Evolutionary conservation across 2,329 filamentous ascomycete species (phyloP).

Genomic region (Helicocarpus griseus): DNA sequence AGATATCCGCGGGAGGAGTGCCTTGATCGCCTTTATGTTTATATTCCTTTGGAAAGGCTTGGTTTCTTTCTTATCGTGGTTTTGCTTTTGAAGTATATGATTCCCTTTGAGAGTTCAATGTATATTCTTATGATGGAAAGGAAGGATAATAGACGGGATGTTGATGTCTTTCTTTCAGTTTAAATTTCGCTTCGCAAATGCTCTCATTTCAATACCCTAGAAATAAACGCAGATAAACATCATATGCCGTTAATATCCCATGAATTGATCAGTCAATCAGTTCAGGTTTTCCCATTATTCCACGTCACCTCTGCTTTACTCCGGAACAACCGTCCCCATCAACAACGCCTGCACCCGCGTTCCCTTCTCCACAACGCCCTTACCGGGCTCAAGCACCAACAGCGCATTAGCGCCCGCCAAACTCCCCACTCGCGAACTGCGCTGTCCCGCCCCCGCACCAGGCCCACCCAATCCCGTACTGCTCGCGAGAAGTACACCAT

Average conservation of each 20-base stretch:
- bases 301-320: not conserved
- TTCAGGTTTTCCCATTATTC: not conserved
- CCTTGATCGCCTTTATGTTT: too few species aligned
- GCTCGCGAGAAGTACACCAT: constrained; percentile 61
- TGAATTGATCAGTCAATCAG: not conserved
- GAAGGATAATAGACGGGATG: too few species aligned
- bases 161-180: too few species aligned
- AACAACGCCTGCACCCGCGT: constrained; percentile 65
- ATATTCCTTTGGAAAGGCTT: not conserved
- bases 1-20: not conserved
- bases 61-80: too few species aligned
- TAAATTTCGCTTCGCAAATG: too few species aligned
- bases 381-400: constrained; percentile 47
- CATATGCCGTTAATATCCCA: not conserved
- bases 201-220: too few species aligned
- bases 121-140: too few species aligned
- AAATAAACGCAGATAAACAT: too few species aligned
- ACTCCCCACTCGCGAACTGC: constrained; percentile 83
- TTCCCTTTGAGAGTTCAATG: too few species aligned
- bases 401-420: constrained; percentile 81
- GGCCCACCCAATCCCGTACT: constrained; percentile 61
- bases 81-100: too few species aligned
- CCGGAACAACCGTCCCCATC: constrained; percentile 48
- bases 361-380: constrained; percentile 56
- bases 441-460: constrained; percentile 43